Evolutionary conservation across 2,329 filamentous ascomycete species (phyloP).

Genomic region (Fusarium graminum): DNA sequence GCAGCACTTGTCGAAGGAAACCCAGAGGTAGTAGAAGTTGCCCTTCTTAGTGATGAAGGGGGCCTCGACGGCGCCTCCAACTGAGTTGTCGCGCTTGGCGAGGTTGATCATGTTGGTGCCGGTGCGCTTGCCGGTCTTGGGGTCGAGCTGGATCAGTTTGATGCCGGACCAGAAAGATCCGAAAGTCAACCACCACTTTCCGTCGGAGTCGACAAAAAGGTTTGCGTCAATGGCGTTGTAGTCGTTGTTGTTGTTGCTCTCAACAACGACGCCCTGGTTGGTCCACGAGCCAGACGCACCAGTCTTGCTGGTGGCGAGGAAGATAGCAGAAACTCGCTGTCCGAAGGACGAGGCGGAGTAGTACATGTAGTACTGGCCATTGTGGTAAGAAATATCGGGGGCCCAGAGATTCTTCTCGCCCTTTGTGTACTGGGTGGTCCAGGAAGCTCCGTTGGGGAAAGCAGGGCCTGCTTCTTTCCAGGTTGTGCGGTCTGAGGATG

Average conservation of each 20-base stretch:
- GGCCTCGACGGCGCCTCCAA: constrained; percentile 48
- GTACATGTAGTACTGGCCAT: constrained; percentile 52
- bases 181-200: constrained; percentile 52
- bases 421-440: constrained; percentile 50
- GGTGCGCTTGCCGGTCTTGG: constrained; percentile 46
- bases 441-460: constrained; percentile 51
- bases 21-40: constrained; percentile 53
- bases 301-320: constrained; percentile 50
- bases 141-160: constrained; percentile 49
- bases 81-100: constrained; percentile 34
- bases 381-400: constrained; percentile 63
- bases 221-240: constrained; percentile 53
- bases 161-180: constrained; percentile 53
- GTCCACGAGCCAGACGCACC: constrained; percentile 51
- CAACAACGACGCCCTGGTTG: constrained; percentile 49
- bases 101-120: constrained; percentile 45
- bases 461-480: constrained; percentile 50
- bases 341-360: constrained; percentile 53
- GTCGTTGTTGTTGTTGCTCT: constrained; percentile 38
- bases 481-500: constrained; percentile 50
- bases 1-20: constrained; percentile 52
- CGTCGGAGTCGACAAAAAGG: constrained; percentile 47
- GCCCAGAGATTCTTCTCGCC: constrained; percentile 59
- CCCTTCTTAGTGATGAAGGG: constrained; percentile 50
- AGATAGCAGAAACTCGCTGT: constrained; percentile 48